Percentiles rank a stretch among this genome's conserved stretches.
Evolutionary conservation across 2,329 filamentous ascomycete species (phyloP).

Genomic region (Ceratocystis cacaofunesta): DNA sequence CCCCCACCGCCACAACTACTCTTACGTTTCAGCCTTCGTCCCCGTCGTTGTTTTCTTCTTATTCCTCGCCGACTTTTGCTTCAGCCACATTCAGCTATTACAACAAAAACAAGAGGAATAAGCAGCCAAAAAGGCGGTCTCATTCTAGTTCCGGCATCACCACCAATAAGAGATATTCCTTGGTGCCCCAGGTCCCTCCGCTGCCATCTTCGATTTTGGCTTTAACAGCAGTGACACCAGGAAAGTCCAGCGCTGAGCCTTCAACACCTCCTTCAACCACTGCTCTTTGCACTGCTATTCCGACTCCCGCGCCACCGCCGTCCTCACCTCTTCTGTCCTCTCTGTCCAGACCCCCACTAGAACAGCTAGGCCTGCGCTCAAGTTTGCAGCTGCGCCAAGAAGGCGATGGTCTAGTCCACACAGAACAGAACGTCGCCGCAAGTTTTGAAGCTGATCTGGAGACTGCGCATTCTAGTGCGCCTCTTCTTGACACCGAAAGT

Average conservation of each 20-base stretch:
- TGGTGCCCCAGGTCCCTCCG: constrained; percentile 3
- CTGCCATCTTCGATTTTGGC: neutral
- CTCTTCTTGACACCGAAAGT: neutral
- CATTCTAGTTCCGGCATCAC: neutral
- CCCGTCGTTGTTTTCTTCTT: constrained; percentile 7
- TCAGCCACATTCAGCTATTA: constrained; percentile 3
- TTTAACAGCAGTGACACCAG: neutral
- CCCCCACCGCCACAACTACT: constrained; percentile 7
- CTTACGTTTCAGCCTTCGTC: constrained; percentile 3
- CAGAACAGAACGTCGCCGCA: neutral
- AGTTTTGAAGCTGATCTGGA: constrained; percentile 4
- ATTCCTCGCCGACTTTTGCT: constrained; percentile 3
- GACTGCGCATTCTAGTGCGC: constrained; percentile 1
- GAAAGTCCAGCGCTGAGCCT: neutral
- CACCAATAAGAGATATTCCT: neutral
- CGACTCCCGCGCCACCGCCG: neutral
- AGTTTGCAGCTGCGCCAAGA: neutral
- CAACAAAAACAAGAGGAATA: neutral
- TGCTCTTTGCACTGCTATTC: neutral
- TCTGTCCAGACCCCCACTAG: neutral
- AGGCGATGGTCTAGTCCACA: neutral
- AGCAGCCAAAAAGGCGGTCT: neutral
- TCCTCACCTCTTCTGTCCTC: neutral
- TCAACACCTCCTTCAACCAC: neutral
- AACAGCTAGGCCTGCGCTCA: neutral